Conservation (phyloP, 805 yeast genomes). For the Yarrowia porcina region DNA sequence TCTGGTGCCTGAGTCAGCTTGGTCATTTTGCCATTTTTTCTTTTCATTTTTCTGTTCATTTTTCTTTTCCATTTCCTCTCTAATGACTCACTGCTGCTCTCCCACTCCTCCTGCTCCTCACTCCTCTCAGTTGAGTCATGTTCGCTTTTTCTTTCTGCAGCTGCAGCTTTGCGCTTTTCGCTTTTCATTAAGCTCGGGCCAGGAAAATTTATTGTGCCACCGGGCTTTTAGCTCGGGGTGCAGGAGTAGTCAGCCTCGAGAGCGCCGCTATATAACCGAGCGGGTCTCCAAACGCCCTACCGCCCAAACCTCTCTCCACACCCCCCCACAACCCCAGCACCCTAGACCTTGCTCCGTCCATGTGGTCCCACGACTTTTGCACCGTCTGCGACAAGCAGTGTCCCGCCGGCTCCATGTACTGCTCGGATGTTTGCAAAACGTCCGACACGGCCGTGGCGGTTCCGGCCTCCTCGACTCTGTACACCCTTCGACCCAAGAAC, state of each 20-base stretch:
- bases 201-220: constrained; percentile 25
- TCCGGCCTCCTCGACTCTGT: background rate
- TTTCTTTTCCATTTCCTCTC: too few species aligned
- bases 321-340: background rate
- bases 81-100: too few species aligned
- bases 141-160: too few species aligned
- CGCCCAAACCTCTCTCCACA: background rate
- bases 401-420: constrained; percentile 44
- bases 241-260: background rate
- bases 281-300: too few species aligned
- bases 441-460: background rate
- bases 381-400: constrained; percentile 55
- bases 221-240: background rate
- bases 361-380: constrained; percentile 54
- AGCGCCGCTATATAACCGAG: constrained; percentile 10
- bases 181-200: background rate
- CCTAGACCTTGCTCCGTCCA: constrained; percentile 13
- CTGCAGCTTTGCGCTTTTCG: background rate
- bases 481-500: constrained; percentile 12
- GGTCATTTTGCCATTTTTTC: too few species aligned
- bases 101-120: too few species aligned
- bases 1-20: too few species aligned
- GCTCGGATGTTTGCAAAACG: constrained; percentile 45
- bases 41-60: too few species aligned
- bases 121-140: too few species aligned